Base-by-base conservation (phyloP, 371 early-diverging fungal species). In the Mucor indicus region DNA sequence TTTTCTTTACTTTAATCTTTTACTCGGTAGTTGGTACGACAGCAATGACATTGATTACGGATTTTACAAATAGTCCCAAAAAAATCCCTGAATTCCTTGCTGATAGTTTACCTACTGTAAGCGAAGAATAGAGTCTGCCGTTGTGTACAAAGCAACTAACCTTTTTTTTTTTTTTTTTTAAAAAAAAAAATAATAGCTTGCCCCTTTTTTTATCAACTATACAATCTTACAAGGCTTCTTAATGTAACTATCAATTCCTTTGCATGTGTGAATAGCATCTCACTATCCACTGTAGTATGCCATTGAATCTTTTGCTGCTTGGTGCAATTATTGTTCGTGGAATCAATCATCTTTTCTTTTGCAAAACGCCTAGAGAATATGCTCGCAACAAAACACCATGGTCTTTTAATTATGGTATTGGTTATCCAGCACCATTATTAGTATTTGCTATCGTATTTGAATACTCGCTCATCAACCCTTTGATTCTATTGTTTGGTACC, bases 1-100 rank as follows among this genome's bases (percentile, higher is more conserved):
- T 95, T n/a, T 87, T 91, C 78, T 95, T 93, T 64, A 85, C 93
- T 10, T 63, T 96, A 24, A 68, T 96, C 31, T 81, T 93, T 8
- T 89, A 91, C 56, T 85, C 88, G n/a, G 65, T 93, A 25, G 87
- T 83, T 13, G 76, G 77, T 21, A 87, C 90, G 1, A 67, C 90
- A 35, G 70, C 80, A 46, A 67, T 83, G 15, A 66, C 86, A 7
- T 21, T 93, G 10, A 46, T 79, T 22, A 71, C 82, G 12, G 72
- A 80, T 12, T 49, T 86, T 33, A 48, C 64, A 5, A 67, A 75
- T 11, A 64, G 77, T 31, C 85, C 88, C 0, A 67, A 76, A 7
- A 60, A 73, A 3, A 62, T 90, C 15, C 72, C 86, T 30, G 74
- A 80, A 27, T 57, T 63, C 9, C 57, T 92, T 35, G 92, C 88